Conservation (phyloP, 2,329 filamentous ascomycete species). For the Arachnomyces sp. region DNA sequence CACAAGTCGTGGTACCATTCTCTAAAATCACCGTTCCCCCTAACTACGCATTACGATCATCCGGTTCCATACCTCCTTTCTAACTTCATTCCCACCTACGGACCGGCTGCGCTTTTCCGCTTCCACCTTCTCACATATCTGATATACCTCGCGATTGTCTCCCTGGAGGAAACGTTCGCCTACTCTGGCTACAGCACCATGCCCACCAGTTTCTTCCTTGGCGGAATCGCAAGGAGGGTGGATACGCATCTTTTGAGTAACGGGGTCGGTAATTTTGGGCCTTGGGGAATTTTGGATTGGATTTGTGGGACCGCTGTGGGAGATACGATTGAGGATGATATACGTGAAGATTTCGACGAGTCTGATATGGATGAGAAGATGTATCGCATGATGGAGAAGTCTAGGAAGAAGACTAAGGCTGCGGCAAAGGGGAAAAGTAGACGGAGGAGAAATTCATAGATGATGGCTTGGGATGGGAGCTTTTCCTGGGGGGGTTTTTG, state of each 20-base stretch:
- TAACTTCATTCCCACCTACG: constrained; percentile 50
- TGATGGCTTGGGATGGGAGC: background rate
- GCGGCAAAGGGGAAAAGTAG: constrained; percentile 11
- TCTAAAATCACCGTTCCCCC: constrained; percentile 46
- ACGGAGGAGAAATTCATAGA: constrained; percentile 3
- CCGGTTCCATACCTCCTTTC: constrained; percentile 47
- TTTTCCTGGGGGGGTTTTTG: background rate
- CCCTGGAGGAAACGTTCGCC: constrained; percentile 54
- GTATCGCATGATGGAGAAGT: constrained; percentile 23
- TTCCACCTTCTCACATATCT: constrained; percentile 56
- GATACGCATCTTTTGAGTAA: constrained; percentile 48
- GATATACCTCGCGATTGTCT: constrained; percentile 46
- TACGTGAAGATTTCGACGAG: constrained; percentile 34
- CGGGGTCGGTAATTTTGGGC: constrained; percentile 40
- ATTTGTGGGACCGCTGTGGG: constrained; percentile 34
- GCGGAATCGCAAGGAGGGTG: constrained; percentile 50
- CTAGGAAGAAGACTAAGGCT: constrained; percentile 22
- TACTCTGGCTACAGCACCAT: constrained; percentile 54
- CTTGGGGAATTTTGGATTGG: constrained; percentile 41
- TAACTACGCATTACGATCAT: constrained; percentile 56
- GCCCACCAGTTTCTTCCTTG: constrained; percentile 51
- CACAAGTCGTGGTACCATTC: constrained; percentile 53
- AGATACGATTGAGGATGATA: constrained; percentile 44
- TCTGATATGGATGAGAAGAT: constrained; percentile 27
- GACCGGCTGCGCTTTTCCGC: constrained; percentile 49